These are phyloP conservation scores for Calonectria naviculata DNA, from an alignment of 2,329 filamentous ascomycete species.

Conservation along the genomic window DNA sequence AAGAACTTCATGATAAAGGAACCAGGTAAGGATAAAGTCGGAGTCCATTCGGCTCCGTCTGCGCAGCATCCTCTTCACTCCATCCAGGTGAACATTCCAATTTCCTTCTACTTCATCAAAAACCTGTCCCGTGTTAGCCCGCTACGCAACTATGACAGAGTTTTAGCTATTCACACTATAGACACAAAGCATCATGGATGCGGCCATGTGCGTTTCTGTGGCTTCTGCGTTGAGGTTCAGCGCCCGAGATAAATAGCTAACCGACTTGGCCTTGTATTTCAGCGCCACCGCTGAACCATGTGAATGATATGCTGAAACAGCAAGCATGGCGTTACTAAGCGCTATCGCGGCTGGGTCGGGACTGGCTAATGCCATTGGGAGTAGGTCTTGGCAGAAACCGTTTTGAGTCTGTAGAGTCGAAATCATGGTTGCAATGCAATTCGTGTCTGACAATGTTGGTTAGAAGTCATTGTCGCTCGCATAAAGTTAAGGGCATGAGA, in stretches of 20 bases:
- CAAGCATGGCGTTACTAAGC: constrained; percentile 57
- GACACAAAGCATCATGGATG: constrained; percentile 63
- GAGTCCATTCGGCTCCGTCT: constrained; percentile 36
- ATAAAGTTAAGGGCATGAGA: background rate
- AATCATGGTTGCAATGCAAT: constrained; percentile 55
- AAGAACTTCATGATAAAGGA: constrained; percentile 59
- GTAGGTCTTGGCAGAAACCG: constrained; percentile 56
- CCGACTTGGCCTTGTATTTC: constrained; percentile 54
- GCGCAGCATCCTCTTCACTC: constrained; percentile 52
- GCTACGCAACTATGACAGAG: no score
- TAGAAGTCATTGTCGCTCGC: no score
- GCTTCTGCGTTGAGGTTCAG: constrained; percentile 38
- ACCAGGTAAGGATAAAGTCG: constrained; percentile 57
- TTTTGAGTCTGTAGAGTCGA: constrained; percentile 59
- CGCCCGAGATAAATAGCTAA: constrained; percentile 52
- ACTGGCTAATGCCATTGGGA: constrained; percentile 56
- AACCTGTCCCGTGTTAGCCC: constrained; percentile 45
- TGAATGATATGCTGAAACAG: constrained; percentile 55
- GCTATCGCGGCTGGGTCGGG: constrained; percentile 48
- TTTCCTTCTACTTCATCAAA: constrained; percentile 60
- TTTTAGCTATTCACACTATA: constrained; percentile 53
- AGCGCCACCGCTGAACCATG: constrained; percentile 52
- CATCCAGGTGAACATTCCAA: constrained; percentile 57
- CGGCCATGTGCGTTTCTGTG: constrained; percentile 54
- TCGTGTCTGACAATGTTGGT: constrained; percentile 44